Evolutionary conservation across 2,329 filamentous ascomycete species (phyloP), one percentile per base, ranked within the genome.

Genomic region (Stromatinia cepivora): DNA sequence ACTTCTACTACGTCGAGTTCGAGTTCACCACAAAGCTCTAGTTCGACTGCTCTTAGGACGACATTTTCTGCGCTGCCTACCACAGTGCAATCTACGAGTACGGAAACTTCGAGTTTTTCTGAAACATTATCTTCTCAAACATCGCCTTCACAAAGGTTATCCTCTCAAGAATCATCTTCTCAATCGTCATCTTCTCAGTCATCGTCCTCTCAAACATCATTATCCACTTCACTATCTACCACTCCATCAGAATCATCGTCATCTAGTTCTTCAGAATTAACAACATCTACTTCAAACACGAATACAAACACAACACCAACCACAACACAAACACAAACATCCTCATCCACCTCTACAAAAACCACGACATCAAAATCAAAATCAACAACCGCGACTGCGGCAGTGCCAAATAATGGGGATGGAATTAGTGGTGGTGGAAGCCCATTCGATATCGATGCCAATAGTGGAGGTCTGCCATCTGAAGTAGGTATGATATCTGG

Each of bases 391-490:
- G 22, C 69, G 13, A 53, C 39, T 31, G 31, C 56, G 10, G 56
- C 56, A 28, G 54, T 6, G 7, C 39, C 45, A 22, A 59, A 54
- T n/a, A 56, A 70, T 46, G 45, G 53, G 7, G 31, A 62, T 36
- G 53, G 45, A 48, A n/a, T 56, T 61, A 65, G 17, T 31, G 69
- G 69, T 5, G 69, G 69, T 10, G 69, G 69, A 13, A 71, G 69
- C 50, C 69, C 69, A 10, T 71, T 71, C 53, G 69, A 71, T 53
- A 69, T 69, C n/a, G 54, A 39, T 50, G 66, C 69, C 6, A 59
- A 63, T n/a, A 42, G 45, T 59, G 53, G 59, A 20, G 20, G 31
- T 25, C 39, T 50, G 22, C 15, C 15, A 6, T 52, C 61, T 6
- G 61, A 48, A 39, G 15, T 52, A 3, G n/a, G 15, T 20, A 63